Evolutionary conservation across 2,329 filamentous ascomycete genomes (phyloP).

Genomic region (Periconia sp.): DNA sequence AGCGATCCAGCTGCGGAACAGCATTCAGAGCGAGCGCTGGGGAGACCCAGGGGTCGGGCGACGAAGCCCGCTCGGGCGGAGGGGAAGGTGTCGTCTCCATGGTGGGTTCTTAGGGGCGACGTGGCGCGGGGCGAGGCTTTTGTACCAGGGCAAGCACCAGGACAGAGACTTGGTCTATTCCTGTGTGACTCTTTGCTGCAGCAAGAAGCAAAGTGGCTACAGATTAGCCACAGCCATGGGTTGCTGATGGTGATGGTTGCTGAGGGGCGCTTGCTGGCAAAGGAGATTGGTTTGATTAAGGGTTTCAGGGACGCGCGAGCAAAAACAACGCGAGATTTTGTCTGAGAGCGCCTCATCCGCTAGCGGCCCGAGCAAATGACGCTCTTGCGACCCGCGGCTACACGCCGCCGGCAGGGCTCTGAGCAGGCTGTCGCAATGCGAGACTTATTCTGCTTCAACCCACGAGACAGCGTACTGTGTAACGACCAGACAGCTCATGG

Average conservation of each 20-base stretch:
- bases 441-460: not conserved
- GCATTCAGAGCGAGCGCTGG: constrained; percentile 69
- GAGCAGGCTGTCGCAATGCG: not conserved
- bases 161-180: no score
- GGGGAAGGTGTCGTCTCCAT: constrained; percentile 48
- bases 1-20: constrained; percentile 66
- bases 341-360: constrained; percentile 16
- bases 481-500: no score
- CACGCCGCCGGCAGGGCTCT: not conserved
- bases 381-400: not conserved
- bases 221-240: no score
- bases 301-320: constrained; percentile 20
- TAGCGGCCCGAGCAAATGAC: constrained; percentile 3
- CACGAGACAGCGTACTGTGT: no score
- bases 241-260: no score
- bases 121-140: not conserved
- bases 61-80: constrained; percentile 51
- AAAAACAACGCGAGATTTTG: constrained; percentile 10
- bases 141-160: not conserved
- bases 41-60: constrained; percentile 68
- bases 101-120: constrained; percentile 8
- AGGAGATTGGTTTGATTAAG: no score
- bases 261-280: no score
- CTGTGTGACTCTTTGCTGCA: no score
- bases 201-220: no score